phyloP scores from a whole-genome alignment of 495 filamentous ascomycete species.

The Arthonia radiata region DNA sequence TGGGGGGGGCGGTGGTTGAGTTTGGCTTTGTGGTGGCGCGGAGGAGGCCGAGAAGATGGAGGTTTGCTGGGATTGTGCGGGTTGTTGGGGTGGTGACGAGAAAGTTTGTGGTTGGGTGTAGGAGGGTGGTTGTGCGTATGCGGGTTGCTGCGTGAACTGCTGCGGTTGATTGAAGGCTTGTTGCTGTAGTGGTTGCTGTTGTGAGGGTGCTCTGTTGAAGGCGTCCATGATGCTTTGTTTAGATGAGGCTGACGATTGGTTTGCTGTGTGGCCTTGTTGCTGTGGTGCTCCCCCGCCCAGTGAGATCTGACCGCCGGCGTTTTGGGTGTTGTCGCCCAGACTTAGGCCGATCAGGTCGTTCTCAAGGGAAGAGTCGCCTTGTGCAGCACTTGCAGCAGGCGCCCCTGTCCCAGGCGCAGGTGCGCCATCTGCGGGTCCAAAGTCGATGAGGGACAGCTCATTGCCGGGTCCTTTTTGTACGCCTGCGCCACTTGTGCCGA shows the following conservation, averaged over 20 bases:
- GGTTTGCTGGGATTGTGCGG: conserved; percentile 6
- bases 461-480: conserved; percentile 52
- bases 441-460: conserved; percentile 83
- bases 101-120: conserved; percentile 4
- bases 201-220: conserved; percentile 12
- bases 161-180: conserved; percentile 4
- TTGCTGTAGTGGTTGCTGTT: neutral
- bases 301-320: conserved; percentile 60
- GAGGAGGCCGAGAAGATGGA: conserved; percentile 11
- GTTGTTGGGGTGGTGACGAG: conserved; percentile 5
- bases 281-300: conserved; percentile 61
- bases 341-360: conserved; percentile 47
- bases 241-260: too few species aligned
- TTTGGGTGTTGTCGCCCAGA: conserved; percentile 34
- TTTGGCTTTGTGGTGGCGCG: conserved; percentile 6
- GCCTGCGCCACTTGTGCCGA: conserved; percentile 39
- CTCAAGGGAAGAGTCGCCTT: conserved; percentile 10
- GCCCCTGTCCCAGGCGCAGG: conserved; percentile 21
- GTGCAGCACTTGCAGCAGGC: conserved; percentile 11
- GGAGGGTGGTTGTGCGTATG: conserved; percentile 1
- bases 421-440: conserved; percentile 34
- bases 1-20: conserved; percentile 10
- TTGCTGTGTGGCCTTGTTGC: too few species aligned
- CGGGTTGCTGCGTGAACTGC: conserved; percentile 4
- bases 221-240: conserved; percentile 25